phyloP scores from a whole-genome alignment of 257 asterid genomes.

The Ballota nigra region DNA sequence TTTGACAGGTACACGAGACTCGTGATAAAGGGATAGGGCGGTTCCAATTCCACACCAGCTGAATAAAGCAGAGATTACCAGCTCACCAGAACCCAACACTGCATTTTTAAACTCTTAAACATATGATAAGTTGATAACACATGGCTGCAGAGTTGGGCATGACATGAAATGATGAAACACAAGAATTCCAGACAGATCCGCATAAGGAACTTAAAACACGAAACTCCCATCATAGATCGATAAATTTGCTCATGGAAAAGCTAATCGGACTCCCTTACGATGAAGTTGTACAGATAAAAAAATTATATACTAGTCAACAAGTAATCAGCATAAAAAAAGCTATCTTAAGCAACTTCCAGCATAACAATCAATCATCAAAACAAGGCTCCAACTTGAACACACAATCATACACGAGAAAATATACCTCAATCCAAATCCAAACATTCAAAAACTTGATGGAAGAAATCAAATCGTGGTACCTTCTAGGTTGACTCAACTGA shows the following conservation, averaged over 20 bases:
- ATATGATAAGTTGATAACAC: not conserved
- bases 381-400: not conserved
- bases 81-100: not conserved
- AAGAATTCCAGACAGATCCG: not conserved
- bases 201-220: too few species aligned
- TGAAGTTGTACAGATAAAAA: not conserved
- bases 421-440: not conserved
- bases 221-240: not conserved
- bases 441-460: not conserved
- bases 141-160: not conserved
- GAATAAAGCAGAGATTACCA: not conserved
- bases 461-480: slow-evolving; percentile 3
- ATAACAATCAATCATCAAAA: not conserved
- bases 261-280: not conserved
- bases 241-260: not conserved
- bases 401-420: not conserved
- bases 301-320: not conserved
- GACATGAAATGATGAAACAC: too few species aligned
- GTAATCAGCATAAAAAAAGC: not conserved
- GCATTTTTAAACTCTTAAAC: not conserved
- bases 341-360: not conserved
- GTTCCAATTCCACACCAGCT: not conserved
- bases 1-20: not conserved
- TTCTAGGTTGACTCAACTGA: slow-evolving; percentile 1
- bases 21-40: not conserved